Conservation (phyloP, 2,329 filamentous ascomycete species). For the Corinectria fuckeliana region DNA sequence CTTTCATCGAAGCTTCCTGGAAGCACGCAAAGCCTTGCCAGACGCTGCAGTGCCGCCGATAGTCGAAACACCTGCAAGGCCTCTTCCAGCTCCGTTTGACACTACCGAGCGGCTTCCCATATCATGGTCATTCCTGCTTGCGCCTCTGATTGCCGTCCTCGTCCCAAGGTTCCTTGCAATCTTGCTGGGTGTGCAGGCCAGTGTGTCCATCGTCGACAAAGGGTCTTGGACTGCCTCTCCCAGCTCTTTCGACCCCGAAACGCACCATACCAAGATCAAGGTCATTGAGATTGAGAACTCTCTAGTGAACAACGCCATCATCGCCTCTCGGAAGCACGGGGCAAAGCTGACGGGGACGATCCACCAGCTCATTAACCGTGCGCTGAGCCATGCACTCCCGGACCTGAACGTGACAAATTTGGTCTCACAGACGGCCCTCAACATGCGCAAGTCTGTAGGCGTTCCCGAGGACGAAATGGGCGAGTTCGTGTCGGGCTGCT, state of each 20-base stretch:
- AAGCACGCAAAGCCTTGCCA: slow-evolving; percentile 2
- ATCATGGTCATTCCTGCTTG: slow-evolving; percentile 34
- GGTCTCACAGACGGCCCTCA: slow-evolving; percentile 32
- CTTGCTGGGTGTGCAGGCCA: slow-evolving; percentile 23
- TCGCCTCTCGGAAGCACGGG: slow-evolving; percentile 21
- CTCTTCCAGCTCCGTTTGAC: slow-evolving; percentile 30
- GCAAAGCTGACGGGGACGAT: slow-evolving; percentile 31
- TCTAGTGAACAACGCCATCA: slow-evolving; percentile 13
- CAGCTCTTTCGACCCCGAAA: slow-evolving; percentile 21
- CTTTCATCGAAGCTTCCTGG: slow-evolving; percentile 34
- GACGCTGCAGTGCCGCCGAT: background rate
- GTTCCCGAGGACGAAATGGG: slow-evolving; percentile 26
- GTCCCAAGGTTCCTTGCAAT: slow-evolving; percentile 26
- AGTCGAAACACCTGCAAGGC: slow-evolving; percentile 6
- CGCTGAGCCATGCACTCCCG: slow-evolving; percentile 25
- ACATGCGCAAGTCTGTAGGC: slow-evolving; percentile 32
- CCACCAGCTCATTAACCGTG: slow-evolving; percentile 30
- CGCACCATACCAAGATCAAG: slow-evolving; percentile 22
- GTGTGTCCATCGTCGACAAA: slow-evolving; percentile 17
- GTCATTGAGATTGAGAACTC: slow-evolving; percentile 21
- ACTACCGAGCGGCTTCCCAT: slow-evolving; percentile 31
- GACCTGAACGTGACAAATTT: slow-evolving; percentile 32
- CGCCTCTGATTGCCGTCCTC: slow-evolving; percentile 22
- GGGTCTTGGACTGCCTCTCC: slow-evolving; percentile 29
- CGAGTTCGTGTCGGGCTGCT: slow-evolving; percentile 25